Percentiles rank a stretch among this genome's conserved stretches.
phyloP scores from a whole-genome alignment of 164 flowering plant species.

The Stephania yunnanensis region DNA sequence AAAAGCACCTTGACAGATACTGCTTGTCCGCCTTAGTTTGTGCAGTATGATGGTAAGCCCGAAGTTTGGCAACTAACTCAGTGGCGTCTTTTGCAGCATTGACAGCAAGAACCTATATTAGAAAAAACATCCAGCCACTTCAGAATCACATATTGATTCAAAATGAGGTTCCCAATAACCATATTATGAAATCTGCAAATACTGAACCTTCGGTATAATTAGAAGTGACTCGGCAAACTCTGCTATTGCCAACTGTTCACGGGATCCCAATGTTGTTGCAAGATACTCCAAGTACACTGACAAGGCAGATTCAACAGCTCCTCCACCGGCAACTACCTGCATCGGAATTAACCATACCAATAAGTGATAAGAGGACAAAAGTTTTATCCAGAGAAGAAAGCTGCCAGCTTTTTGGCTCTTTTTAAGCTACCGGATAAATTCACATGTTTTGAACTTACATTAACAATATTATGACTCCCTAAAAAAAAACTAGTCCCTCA shows the following conservation, averaged over 20 bases:
- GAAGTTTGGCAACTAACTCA: slow-evolving; percentile 85
- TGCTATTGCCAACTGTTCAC: slow-evolving; percentile 99
- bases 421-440: not conserved
- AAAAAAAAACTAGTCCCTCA: not conserved
- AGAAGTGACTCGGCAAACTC: slow-evolving; percentile 93
- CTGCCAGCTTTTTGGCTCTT: not conserved
- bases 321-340: slow-evolving; percentile 98
- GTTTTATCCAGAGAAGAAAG: not conserved
- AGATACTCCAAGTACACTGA: slow-evolving; percentile 90
- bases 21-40: slow-evolving; percentile 92
- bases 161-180: not conserved
- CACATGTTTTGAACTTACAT: not conserved
- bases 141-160: not conserved
- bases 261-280: slow-evolving; percentile 91
- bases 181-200: not conserved
- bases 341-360: not conserved
- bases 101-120: slow-evolving; percentile 81
- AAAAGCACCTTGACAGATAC: slow-evolving; percentile 72
- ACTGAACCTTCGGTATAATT: slow-evolving; percentile 80
- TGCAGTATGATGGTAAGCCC: slow-evolving; percentile 91
- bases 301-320: slow-evolving; percentile 94
- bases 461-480: not conserved
- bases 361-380: not conserved
- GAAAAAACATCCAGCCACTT: slow-evolving; percentile 6
- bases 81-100: slow-evolving; percentile 99